Conservation (phyloP, 352 stramenopile species). For the Pseudoperonospora humuli region DNA sequence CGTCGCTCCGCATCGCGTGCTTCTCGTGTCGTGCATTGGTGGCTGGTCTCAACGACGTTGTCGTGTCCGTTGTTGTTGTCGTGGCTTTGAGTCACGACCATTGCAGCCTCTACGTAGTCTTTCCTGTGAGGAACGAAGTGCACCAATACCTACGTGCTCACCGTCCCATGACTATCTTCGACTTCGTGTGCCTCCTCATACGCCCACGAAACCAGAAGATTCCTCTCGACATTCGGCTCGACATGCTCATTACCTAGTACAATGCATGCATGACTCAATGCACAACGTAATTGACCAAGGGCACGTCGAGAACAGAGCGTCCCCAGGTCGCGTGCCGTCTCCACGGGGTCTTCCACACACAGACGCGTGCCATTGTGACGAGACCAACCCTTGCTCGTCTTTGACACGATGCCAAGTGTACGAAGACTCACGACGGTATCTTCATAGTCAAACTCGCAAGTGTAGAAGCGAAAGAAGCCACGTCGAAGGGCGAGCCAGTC, state of each 20-base stretch:
- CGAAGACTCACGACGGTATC: conserved; percentile 57
- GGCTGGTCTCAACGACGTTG: too few species aligned
- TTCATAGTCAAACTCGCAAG: conserved; percentile 63
- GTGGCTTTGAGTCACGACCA: too few species aligned
- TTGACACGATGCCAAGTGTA: conserved; percentile 17
- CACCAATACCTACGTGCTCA: conserved; percentile 1
- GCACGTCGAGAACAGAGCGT: conserved; percentile 51
- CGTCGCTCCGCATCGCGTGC: background rate
- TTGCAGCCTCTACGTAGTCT: too few species aligned
- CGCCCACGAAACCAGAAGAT: conserved; percentile 18
- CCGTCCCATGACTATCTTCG: conserved; percentile 20
- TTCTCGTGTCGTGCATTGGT: too few species aligned
- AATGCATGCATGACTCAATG: conserved; percentile 40
- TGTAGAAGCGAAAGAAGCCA: conserved; percentile 73
- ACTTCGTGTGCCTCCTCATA: conserved; percentile 29
- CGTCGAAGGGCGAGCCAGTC: conserved; percentile 33
- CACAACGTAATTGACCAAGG: conserved; percentile 40
- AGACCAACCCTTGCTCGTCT: conserved; percentile 43
- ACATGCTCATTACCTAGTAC: conserved; percentile 18
- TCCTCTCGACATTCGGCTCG: conserved; percentile 9
- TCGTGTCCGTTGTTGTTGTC: too few species aligned
- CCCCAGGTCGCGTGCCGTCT: conserved; percentile 62
- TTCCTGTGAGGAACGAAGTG: too few species aligned
- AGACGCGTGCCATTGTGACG: conserved; percentile 29
- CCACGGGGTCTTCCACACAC: conserved; percentile 74